Evolutionary conservation across 345 rosid species (phyloP).

Genomic region (Chamaenerion angustifolium): DNA sequence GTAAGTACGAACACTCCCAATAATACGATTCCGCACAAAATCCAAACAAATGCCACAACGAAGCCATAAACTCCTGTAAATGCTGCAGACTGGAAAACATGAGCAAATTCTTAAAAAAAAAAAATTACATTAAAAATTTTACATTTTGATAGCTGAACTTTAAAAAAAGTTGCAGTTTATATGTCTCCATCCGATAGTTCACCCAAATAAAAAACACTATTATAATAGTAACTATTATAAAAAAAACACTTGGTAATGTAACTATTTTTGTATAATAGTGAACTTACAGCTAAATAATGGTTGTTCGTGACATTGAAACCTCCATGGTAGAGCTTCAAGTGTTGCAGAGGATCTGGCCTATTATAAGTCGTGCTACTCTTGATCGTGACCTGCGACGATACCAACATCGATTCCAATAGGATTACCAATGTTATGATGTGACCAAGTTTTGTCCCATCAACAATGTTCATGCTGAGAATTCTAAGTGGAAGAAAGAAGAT

Average conservation of each 20-base stretch:
- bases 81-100: constrained; percentile 50
- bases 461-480: too few relatives aligned
- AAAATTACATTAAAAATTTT: too few relatives aligned
- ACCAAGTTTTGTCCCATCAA: too few relatives aligned
- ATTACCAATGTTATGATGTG: too few relatives aligned
- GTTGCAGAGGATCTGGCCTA: constrained; percentile 49
- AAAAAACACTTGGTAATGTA: too few relatives aligned
- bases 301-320: constrained; percentile 34
- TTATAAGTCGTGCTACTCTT: constrained; percentile 12
- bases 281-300: constrained; percentile 71
- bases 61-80: constrained; percentile 66
- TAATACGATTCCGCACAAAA: constrained; percentile 31
- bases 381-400: constrained; percentile 4
- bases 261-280: too few relatives aligned
- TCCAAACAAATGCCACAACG: constrained; percentile 39
- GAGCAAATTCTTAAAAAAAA: constrained; percentile 4
- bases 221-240: too few relatives aligned
- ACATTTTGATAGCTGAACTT: too few relatives aligned
- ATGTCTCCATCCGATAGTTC: too few relatives aligned
- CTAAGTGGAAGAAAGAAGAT: background rate
- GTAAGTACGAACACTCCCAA: constrained; percentile 23
- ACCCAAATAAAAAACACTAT: too few relatives aligned
- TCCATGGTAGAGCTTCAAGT: constrained; percentile 35
- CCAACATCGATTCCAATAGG: too few relatives aligned
- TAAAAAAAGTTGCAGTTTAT: too few relatives aligned